Conservation (phyloP, 2,329 filamentous ascomycete genomes). For the Salinomyces thailandicus region DNA sequence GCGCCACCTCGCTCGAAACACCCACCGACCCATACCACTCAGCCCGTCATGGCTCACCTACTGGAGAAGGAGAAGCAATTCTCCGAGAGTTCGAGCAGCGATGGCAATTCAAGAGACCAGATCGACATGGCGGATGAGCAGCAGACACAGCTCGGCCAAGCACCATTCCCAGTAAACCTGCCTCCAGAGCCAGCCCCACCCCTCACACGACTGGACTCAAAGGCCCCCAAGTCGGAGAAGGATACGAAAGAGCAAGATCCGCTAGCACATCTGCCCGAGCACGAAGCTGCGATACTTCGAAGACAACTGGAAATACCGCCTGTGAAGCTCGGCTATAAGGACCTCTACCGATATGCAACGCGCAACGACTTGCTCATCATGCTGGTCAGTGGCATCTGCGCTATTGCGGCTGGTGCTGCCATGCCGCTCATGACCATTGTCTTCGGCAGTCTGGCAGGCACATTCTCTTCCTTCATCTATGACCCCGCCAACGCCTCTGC, state of each 20-base stretch:
- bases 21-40: background rate
- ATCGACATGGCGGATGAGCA: constrained; percentile 19
- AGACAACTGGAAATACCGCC: constrained; percentile 33
- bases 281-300: constrained; percentile 27
- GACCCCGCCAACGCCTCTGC: constrained; percentile 13
- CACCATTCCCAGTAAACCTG: constrained; percentile 20
- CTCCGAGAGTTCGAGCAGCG: constrained; percentile 16
- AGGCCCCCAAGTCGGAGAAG: constrained; percentile 12
- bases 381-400: constrained; percentile 27
- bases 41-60: constrained; percentile 9
- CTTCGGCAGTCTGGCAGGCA: constrained; percentile 64
- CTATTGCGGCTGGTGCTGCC: constrained; percentile 26
- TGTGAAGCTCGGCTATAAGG: constrained; percentile 31
- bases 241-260: constrained; percentile 21
- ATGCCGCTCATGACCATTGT: constrained; percentile 41
- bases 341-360: constrained; percentile 37
- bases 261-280: constrained; percentile 28
- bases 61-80: constrained; percentile 14
- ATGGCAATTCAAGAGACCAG: constrained; percentile 13
- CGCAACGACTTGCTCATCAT: constrained; percentile 32
- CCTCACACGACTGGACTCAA: constrained; percentile 18
- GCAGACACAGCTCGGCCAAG: constrained; percentile 21
- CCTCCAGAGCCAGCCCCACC: constrained; percentile 19
- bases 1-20: background rate
- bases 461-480: constrained; percentile 51